phyloP scores from a whole-genome alignment of 1,284 basidiomycete genomes.

The Ustilago hordei region DNA sequence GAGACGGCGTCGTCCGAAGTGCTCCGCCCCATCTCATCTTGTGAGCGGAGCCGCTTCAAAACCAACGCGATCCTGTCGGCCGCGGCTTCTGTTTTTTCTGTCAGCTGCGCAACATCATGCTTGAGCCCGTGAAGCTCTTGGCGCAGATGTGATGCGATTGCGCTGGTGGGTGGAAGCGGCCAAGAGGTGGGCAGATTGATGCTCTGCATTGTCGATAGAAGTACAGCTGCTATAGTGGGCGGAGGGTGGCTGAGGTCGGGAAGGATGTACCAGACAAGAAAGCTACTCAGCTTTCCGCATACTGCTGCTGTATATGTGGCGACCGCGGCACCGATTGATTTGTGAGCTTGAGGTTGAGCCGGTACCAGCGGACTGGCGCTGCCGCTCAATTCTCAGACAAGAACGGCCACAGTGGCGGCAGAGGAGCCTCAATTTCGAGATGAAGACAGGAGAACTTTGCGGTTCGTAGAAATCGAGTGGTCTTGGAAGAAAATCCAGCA shows the following conservation, averaged over 20 bases:
- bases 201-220: constrained; percentile 4
- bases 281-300: background rate
- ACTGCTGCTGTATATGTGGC: background rate
- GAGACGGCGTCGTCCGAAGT: background rate
- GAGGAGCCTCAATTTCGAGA: background rate
- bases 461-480: background rate
- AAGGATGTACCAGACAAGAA: background rate
- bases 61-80: constrained; percentile 14
- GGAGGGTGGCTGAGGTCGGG: background rate
- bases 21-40: background rate
- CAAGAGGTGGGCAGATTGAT: constrained; percentile 4
- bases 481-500: background rate
- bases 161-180: constrained; percentile 14
- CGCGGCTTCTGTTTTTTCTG: constrained; percentile 10
- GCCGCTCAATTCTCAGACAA: background rate
- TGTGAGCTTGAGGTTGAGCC: background rate
- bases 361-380: background rate
- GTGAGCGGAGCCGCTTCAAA: constrained; percentile 7
- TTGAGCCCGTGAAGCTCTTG: constrained; percentile 2
- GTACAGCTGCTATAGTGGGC: too few relatives aligned
- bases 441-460: background rate
- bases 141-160: background rate
- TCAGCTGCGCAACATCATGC: constrained; percentile 13
- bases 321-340: background rate
- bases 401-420: background rate